phyloP scores from a whole-genome alignment of 805 yeast genomes.

The Sungouiozyma ichnusensis region DNA sequence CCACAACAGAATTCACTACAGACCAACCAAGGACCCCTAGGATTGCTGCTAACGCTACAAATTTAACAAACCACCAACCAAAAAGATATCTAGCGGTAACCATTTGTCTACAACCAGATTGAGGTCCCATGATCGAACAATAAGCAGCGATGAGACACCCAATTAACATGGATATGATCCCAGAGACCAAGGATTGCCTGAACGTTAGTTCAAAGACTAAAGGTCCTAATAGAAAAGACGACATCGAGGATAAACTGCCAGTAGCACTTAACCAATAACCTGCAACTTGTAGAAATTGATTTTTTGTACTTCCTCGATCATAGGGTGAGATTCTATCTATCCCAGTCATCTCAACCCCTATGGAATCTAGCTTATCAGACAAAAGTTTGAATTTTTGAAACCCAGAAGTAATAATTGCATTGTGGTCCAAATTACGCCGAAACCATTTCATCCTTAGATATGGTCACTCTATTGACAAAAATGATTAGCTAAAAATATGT shows the following conservation, averaged over 20 bases:
- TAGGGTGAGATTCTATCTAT: conserved; percentile 64
- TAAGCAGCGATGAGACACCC: conserved; percentile 77
- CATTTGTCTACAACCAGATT: conserved; percentile 85
- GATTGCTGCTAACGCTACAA: conserved; percentile 61
- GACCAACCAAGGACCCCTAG: conserved; percentile 87
- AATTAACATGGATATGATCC: conserved; percentile 49
- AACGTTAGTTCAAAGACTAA: conserved; percentile 60
- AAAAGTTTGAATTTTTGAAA: conserved; percentile 8
- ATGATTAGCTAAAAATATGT: too few species aligned
- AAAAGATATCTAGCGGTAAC: conserved; percentile 69
- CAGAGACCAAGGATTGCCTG: conserved; percentile 49
- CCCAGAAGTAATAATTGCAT: background rate
- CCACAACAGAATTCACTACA: conserved; percentile 80
- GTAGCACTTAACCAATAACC: conserved; percentile 82
- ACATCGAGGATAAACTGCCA: conserved; percentile 85
- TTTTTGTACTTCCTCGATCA: conserved; percentile 40
- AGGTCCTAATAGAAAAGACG: conserved; percentile 71
- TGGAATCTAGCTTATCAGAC: conserved; percentile 40
- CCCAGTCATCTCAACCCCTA: conserved; percentile 70
- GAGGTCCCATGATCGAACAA: conserved; percentile 80
- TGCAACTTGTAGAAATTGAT: conserved; percentile 37
- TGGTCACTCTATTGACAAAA: too few species aligned
- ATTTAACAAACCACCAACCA: conserved; percentile 78
- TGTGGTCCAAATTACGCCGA: background rate
- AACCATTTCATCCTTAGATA: background rate